A percentile compares a stretch with the other conserved stretches of the same genome.
Conservation (phyloP, 352 stramenopile species). For the Phytophthora chlamydospora region DNA sequence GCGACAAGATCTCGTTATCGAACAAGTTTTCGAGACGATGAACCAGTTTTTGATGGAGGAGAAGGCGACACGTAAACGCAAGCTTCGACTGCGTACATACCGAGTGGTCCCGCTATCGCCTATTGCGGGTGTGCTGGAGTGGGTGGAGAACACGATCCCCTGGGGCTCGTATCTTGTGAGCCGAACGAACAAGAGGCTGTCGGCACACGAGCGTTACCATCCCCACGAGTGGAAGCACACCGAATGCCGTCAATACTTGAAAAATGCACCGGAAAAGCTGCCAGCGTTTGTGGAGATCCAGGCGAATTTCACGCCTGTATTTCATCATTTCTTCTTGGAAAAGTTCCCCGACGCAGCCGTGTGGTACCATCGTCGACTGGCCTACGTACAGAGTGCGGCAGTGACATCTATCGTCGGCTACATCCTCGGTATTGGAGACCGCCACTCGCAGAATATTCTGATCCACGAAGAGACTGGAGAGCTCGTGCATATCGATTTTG, state of each 20-base stretch:
- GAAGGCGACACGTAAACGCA: constrained; percentile 58
- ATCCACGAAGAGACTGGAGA: constrained; percentile 97
- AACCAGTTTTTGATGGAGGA: constrained; percentile 89
- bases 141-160: constrained; percentile 96
- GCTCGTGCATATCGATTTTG: constrained; percentile 99
- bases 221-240: constrained; percentile 93
- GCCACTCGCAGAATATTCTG: constrained; percentile 98
- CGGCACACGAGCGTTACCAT: constrained; percentile 95
- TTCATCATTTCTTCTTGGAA: constrained; percentile 98
- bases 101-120: constrained; percentile 92
- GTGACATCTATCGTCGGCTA: constrained; percentile 98
- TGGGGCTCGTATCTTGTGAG: constrained; percentile 93
- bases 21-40: constrained; percentile 90
- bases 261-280: constrained; percentile 80
- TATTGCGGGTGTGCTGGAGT: constrained; percentile 97
- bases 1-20: constrained; percentile 89
- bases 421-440: constrained; percentile 97
- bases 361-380: constrained; percentile 94
- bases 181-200: constrained; percentile 51
- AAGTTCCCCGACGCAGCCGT: constrained; percentile 94
- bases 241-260: constrained; percentile 81
- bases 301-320: constrained; percentile 95
- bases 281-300: constrained; percentile 91
- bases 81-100: constrained; percentile 96
- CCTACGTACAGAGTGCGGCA: constrained; percentile 96